phyloP scores from a whole-genome alignment of 371 early-diverging fungal species.

The Synchytrium microbalum region DNA sequence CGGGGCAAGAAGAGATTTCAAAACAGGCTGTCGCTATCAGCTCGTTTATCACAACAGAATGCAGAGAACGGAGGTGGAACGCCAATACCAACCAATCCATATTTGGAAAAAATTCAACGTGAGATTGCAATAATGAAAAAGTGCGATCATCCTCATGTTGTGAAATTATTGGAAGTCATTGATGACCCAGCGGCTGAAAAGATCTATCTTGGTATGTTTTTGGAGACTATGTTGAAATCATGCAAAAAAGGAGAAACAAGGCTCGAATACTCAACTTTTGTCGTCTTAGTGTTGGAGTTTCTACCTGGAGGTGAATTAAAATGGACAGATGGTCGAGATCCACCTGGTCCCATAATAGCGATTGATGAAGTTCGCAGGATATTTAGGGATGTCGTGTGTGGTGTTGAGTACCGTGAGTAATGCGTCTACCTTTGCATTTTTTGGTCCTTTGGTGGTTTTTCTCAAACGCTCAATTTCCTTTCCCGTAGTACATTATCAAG shows the following conservation, averaged over 20 bases:
- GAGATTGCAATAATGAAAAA: constrained; percentile 95
- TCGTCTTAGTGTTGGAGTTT: constrained; percentile 66
- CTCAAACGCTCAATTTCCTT: background rate
- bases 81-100: constrained; percentile 41
- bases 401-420: constrained; percentile 73
- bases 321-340: constrained; percentile 62
- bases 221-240: background rate
- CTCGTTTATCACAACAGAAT: constrained; percentile 9
- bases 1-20: constrained; percentile 56
- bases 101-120: constrained; percentile 81
- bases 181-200: constrained; percentile 85
- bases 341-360: constrained; percentile 50
- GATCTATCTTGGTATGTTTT: constrained; percentile 69
- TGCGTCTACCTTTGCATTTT: constrained; percentile 3
- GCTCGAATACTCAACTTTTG: constrained; percentile 4
- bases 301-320: constrained; percentile 86
- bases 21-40: constrained; percentile 21
- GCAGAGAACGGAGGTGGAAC: constrained; percentile 4
- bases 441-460: constrained; percentile 5
- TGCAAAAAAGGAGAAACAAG: background rate
- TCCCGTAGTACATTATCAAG: constrained; percentile 72
- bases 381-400: constrained; percentile 83
- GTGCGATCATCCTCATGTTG: constrained; percentile 87
- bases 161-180: constrained; percentile 83
- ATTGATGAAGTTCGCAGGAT: constrained; percentile 63